Evolutionary conservation across 1,139 yeast genomes (phyloP).

Genomic region (Geotrichum phurueaensis): DNA sequence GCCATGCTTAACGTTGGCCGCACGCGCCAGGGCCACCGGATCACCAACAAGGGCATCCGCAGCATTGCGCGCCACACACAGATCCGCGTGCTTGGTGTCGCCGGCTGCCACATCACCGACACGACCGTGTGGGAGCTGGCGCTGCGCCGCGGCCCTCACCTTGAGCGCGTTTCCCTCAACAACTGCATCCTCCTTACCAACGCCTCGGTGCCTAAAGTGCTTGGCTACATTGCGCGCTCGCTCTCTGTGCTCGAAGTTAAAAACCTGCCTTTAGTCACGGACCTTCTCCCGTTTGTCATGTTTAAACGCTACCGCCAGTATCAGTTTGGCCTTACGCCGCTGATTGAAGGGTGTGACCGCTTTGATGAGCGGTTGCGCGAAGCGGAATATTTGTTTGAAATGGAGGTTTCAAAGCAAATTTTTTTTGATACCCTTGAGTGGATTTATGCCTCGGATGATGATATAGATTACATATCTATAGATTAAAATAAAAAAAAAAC

Average conservation of each 20-base stretch:
- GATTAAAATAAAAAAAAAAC: background rate
- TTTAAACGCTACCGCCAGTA: slow-evolving; percentile 59
- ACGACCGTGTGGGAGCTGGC: slow-evolving; percentile 77
- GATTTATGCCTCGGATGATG: slow-evolving; percentile 33
- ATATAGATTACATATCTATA: slow-evolving; percentile 15
- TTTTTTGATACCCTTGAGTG: slow-evolving; percentile 34
- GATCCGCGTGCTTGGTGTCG: slow-evolving; percentile 72
- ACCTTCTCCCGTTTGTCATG: slow-evolving; percentile 58
- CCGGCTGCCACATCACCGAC: slow-evolving; percentile 81
- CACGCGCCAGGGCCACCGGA: slow-evolving; percentile 57
- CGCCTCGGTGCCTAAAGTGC: slow-evolving; percentile 57
- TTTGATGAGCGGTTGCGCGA: slow-evolving; percentile 54
- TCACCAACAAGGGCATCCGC: slow-evolving; percentile 66
- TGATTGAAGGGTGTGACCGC: slow-evolving; percentile 72
- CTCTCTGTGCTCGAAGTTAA: slow-evolving; percentile 75
- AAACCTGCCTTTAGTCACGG: slow-evolving; percentile 51
- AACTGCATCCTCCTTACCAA: slow-evolving; percentile 65
- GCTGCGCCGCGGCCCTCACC: slow-evolving; percentile 45
- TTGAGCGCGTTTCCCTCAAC: slow-evolving; percentile 71
- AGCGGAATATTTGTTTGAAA: slow-evolving; percentile 58
- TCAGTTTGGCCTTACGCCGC: slow-evolving; percentile 44
- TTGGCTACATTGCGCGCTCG: slow-evolving; percentile 49
- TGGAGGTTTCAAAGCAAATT: slow-evolving; percentile 42
- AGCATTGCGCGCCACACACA: slow-evolving; percentile 50
- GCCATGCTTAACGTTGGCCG: slow-evolving; percentile 70